Conservation (phyloP, 495 filamentous ascomycete species). For the Xylaria scruposa region DNA sequence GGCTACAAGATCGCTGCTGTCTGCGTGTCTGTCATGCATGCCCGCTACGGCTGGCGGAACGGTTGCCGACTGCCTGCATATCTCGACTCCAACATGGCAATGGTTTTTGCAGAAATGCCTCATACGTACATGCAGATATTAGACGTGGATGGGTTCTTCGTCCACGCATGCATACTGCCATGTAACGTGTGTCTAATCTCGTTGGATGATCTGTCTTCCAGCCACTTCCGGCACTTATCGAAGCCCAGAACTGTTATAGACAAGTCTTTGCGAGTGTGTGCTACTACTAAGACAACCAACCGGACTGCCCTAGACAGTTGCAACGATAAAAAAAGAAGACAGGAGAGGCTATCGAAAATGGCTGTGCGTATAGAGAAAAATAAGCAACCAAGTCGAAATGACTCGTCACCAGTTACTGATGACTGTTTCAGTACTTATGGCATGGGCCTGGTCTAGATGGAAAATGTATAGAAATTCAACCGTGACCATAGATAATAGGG, state of each 20-base stretch:
- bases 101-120: constrained; percentile 28
- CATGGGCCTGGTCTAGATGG: neutral
- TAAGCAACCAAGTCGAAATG: neutral
- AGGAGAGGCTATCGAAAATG: neutral
- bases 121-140: constrained; percentile 17
- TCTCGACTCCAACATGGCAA: constrained; percentile 24
- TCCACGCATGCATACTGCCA: constrained; percentile 9
- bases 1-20: constrained; percentile 23
- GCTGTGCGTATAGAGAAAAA: neutral
- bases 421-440: neutral
- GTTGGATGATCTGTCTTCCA: constrained; percentile 18
- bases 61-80: constrained; percentile 27
- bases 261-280: constrained; percentile 3
- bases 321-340: neutral
- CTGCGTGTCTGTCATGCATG: constrained; percentile 22
- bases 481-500: neutral
- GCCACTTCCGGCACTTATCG: constrained; percentile 6
- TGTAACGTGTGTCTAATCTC: constrained; percentile 20
- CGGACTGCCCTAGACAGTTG: neutral
- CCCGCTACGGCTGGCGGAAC: constrained; percentile 22
- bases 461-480: neutral
- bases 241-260: neutral
- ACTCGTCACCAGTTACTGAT: constrained; percentile 3
- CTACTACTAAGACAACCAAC: neutral
- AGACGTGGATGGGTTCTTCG: neutral